Conservation (phyloP, 768 basidiomycete species). For the Suillus subaureus region DNA sequence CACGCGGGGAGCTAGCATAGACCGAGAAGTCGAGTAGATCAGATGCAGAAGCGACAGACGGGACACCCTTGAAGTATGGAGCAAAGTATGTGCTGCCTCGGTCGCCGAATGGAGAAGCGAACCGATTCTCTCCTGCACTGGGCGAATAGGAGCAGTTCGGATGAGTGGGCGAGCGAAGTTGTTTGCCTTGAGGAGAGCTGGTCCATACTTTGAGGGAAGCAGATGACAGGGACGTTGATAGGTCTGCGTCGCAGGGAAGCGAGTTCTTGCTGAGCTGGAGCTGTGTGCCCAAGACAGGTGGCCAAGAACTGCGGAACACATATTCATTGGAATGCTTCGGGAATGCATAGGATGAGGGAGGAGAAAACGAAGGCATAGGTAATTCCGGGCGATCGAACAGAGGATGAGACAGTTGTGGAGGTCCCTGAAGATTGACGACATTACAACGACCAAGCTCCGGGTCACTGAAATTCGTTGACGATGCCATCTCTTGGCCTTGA, state of each 20-base stretch:
- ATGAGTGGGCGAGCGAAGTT: neutral
- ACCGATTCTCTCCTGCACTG: neutral
- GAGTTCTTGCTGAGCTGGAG: neutral
- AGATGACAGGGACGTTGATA: neutral
- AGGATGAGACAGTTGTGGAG: neutral
- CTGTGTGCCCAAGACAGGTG: neutral
- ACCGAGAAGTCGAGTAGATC: conserved; percentile 11
- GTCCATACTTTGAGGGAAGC: conserved; percentile 5
- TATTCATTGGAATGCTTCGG: neutral
- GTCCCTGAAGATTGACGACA: neutral
- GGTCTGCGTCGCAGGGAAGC: neutral
- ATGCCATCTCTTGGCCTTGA: neutral
- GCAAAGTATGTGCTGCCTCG: conserved; percentile 6
- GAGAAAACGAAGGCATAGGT: neutral
- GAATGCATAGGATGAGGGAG: neutral
- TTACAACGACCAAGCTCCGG: conserved; percentile 3
- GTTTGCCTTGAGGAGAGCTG: neutral
- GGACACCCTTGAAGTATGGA: conserved; percentile 7
- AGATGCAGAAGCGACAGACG: conserved; percentile 10
- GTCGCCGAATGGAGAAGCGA: conserved; percentile 2
- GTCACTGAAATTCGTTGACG: neutral
- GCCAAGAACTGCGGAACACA: neutral
- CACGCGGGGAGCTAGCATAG: neutral
- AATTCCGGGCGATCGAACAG: neutral
- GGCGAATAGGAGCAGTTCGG: neutral